A percentile compares a stretch with the other conserved stretches of the same genome.
These are phyloP conservation scores for Calendula officinalis DNA, from an alignment of 129 eudicot genomes.

Conservation along the genomic window DNA sequence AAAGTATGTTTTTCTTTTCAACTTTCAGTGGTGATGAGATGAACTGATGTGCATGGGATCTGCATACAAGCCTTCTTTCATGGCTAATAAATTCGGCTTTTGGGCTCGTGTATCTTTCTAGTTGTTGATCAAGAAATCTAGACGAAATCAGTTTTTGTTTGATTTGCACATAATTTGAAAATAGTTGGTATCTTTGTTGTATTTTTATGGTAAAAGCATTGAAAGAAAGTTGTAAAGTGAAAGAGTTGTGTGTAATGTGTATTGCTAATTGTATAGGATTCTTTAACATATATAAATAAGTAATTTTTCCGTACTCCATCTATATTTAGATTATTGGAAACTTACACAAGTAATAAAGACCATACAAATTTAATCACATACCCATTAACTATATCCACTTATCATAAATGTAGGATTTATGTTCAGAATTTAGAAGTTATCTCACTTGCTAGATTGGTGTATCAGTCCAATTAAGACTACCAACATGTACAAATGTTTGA, in stretches of 20 bases:
- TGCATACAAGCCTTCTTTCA: conserved; percentile 10
- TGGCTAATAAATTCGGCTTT: conserved; percentile 7
- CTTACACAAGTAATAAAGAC: conserved; percentile 13
- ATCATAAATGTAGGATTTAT: conserved; percentile 24
- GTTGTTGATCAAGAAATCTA: conserved; percentile 10
- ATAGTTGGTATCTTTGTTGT: not conserved
- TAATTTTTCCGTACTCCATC: not conserved
- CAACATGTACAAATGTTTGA: conserved; percentile 56
- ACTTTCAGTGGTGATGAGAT: conserved; percentile 17
- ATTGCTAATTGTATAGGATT: not conserved
- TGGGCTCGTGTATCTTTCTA: not conserved
- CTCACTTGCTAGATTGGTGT: conserved; percentile 29
- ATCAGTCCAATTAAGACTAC: conserved; percentile 46
- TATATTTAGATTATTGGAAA: not conserved
- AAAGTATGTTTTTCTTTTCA: not conserved
- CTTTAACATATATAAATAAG: not conserved
- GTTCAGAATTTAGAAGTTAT: conserved; percentile 16
- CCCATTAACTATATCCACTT: not conserved
- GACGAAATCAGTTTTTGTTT: not conserved
- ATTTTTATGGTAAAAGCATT: not conserved
- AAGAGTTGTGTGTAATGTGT: not conserved
- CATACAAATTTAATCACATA: not conserved
- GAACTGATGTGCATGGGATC: conserved; percentile 1
- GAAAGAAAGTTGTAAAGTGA: not conserved
- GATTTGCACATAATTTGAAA: not conserved